Evolutionary conservation across 164 flowering plant genomes (phyloP).

Genomic region (Piper betle): DNA sequence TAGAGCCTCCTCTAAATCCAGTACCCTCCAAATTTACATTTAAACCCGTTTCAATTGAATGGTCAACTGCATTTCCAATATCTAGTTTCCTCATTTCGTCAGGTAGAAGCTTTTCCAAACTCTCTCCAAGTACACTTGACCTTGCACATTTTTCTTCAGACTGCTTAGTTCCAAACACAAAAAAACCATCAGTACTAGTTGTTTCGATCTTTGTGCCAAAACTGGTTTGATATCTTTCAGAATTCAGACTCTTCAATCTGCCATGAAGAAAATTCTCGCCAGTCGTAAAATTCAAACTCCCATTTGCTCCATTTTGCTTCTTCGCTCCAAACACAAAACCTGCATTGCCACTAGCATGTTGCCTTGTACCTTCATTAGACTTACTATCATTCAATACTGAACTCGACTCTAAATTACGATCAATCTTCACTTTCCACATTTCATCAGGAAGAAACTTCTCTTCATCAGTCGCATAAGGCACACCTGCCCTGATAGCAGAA

Average conservation of each 20-base stretch:
- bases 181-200: neutral
- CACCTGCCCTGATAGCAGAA: neutral
- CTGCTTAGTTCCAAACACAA: neutral
- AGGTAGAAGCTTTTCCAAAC: slow-evolving; percentile 6
- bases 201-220: too few relatives aligned
- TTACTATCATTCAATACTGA: neutral
- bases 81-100: slow-evolving; percentile 30
- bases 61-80: slow-evolving; percentile 3
- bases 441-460: slow-evolving; percentile 14
- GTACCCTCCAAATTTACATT: neutral
- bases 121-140: neutral
- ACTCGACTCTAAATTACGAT: neutral
- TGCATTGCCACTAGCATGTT: neutral
- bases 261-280: too few relatives aligned
- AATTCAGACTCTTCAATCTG: too few relatives aligned
- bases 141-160: neutral
- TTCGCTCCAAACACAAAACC: slow-evolving; percentile 13
- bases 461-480: too few relatives aligned
- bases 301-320: slow-evolving; percentile 13
- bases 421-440: slow-evolving; percentile 27
- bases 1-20: neutral
- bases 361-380: neutral
- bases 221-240: too few relatives aligned
- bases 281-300: neutral
- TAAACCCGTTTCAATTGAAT: neutral